Base-by-base conservation (phyloP, 345 rosid species). In the Populus davidiana region DNA sequence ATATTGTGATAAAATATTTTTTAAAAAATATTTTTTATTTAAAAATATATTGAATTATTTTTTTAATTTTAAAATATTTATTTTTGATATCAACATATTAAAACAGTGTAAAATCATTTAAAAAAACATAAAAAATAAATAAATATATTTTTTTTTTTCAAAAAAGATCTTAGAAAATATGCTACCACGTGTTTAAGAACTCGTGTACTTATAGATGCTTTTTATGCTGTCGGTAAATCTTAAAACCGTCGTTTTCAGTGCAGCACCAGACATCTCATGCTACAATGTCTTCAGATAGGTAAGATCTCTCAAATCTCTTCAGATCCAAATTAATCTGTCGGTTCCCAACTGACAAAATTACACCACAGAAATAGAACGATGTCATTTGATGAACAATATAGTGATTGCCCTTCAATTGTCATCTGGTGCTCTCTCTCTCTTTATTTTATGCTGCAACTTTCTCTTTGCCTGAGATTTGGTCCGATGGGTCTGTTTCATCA, bases 61-160 rank as follows among this genome's bases (percentile, higher is more conserved):
- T 39, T 0, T 39, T 1, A 36, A 36, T 36, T 36, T 36, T 5
- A 0, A 5, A 39, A 38, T 6, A 9, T 1, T 9, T 41, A 41
- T 9, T 41, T 41, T 41, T 41, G 0, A 41, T 0, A 41, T 0
- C 0, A 41, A 1, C 13, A 2, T 2, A 41, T 41, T 0, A 41
- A 10, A 41, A 10, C 2, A 41, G 0, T 41, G 0, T 41, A 41
- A 41, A 41, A 41, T 2, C 0, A 10, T 0, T 2, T 0, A 41
- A 41, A 9, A 8, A 0, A 8, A 8, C 8, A 8, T 1, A 7
- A 7, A 8, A 8, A 39, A 39, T 1, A 8, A 39, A 39, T 29
- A 39, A 36, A 36, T 5, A 36, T 31, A 2, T 31, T 4, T 27
- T 27, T 27, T 0, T 27, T 0, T 27, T 27, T 27, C 1, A 27